Evolutionary conservation across 371 early-diverging fungal genomes (phyloP), one percentile per base, ranked within the genome.

Genomic region (Rhizopus stolonifer): DNA sequence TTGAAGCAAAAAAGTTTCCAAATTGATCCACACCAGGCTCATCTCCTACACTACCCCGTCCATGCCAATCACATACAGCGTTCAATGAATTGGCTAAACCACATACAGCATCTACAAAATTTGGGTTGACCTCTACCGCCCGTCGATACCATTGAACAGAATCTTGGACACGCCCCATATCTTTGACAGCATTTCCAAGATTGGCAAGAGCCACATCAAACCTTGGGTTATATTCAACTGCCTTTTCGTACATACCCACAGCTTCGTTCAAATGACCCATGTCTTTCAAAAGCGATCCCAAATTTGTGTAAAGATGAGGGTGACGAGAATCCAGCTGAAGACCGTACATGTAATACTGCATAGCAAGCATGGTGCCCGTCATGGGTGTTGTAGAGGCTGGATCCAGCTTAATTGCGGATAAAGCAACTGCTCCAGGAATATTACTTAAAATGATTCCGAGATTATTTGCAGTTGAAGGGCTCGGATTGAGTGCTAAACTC

Each of bases 151-250:
- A 88, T 50, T 82, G 84, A 11, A 93, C 85, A 21, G 90, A 89
- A 19, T 95, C 95, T 55, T 93, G 93, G 4, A 93, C 92, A 32
- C 89, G 79, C 0, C 93, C 92, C 58, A 89, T 78, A 59, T 93
- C 94, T 67, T 93, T 93, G 67, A 90, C 84, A 1, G 93, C 92
- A 57, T 95, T 93, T 22, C 92, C 93, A 21, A 95, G 74, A 51
- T 94, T 95, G 24, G 93, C 94, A 44, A 94, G 72, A 4, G 94
- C 95, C 40, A 94, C 93, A 59, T 91, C 93, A 48, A 93, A 93
- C 18, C 82, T 81, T 38, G 93, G 91, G 60, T 91, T 91, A 52
- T 79, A 84, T 52, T 90, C 83, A 4, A 93, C 92, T 0, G 94
- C 94, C 60, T 87, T 87, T 58, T 92, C 87, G 60, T 95, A 95